phyloP scores from a whole-genome alignment of 441 rosid genomes.

The Euphorbia schlechtendalii region DNA sequence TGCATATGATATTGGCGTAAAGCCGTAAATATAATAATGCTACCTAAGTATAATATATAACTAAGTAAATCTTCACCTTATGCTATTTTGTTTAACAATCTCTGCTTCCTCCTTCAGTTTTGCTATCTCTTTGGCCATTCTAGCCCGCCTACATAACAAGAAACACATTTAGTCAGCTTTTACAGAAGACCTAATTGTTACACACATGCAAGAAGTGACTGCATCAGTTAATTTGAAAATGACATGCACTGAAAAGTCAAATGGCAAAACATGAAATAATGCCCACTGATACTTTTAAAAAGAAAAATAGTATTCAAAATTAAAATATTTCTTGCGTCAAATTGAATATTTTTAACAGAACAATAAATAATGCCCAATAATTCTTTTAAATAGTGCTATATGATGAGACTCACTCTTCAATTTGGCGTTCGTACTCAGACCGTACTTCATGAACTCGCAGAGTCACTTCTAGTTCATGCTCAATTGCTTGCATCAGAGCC shows the following conservation, averaged over 20 bases:
- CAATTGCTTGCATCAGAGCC: slow-evolving; percentile 88
- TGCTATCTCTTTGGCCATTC: slow-evolving; percentile 83
- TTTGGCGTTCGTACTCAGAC: slow-evolving; percentile 79
- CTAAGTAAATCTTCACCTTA: slow-evolving; percentile 39
- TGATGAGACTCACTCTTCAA: slow-evolving; percentile 73
- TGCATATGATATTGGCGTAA: background rate
- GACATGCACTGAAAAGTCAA: background rate
- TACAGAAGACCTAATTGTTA: background rate
- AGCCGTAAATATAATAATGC: background rate
- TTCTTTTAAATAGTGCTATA: background rate
- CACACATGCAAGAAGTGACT: background rate
- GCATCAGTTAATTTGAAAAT: background rate
- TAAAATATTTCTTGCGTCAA: background rate
- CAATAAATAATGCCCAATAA: background rate
- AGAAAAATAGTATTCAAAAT: too few species aligned
- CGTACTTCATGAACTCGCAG: slow-evolving; percentile 94
- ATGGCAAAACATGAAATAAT: background rate
- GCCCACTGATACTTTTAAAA: too few species aligned
- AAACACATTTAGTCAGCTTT: slow-evolving; percentile 14
- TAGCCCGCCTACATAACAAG: slow-evolving; percentile 62
- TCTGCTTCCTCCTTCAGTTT: slow-evolving; percentile 72
- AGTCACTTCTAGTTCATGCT: slow-evolving; percentile 94
- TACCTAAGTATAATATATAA: background rate
- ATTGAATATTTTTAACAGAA: background rate
- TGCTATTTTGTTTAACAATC: slow-evolving; percentile 46